Evolutionary conservation across 257 asterid genomes (phyloP), one percentile per base, ranked within the genome.

Genomic region (Verbena officinalis): DNA sequence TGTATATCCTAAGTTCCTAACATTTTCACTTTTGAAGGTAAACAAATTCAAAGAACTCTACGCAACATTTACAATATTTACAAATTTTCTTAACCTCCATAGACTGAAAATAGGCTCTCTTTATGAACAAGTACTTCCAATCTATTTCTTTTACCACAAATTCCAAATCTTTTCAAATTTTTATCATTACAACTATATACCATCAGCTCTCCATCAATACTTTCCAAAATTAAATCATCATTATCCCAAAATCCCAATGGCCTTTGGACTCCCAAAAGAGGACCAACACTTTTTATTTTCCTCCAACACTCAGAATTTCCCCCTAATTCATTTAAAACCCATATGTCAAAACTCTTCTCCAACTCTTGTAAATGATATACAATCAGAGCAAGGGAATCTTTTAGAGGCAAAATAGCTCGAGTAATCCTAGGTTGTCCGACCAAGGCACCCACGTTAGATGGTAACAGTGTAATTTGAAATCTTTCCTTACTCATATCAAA

Each of bases 81-180:
- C 58, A 54, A 14, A 23, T 36, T 62, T 62, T 38, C 5, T 14
- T 19, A 14, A 34, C 8, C 59, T 43, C 27, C 1, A 19, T 45
- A 51, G 34, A 74, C 11, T 9, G 86, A 52, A 69, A 81, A 71
- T 15, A 86, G 27, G 50, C 85, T 78, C 60, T 78, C 87, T 21
- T 36, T 33, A 14, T 77, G 66, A 62, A 81, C 70, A 14, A 81
- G 66, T 1, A 78, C 76, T 45, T 86, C 87, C 70, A 86, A 62
- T 58, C 89, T 84, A 50, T 75, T 78, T 59, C 91, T 67, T 62
- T 80, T 86, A 27, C 95, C 89, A 63, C 74, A 77, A 55, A 82
- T 55, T 51, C 76, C 83, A 36, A 78, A 70, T 9, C 67, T 74
- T 74, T 57, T 81, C 15, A 70, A 16, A 15, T 62, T 54, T 6